Evolutionary conservation across 257 asterid species (phyloP).

Genomic region (Capsicum chinense): DNA sequence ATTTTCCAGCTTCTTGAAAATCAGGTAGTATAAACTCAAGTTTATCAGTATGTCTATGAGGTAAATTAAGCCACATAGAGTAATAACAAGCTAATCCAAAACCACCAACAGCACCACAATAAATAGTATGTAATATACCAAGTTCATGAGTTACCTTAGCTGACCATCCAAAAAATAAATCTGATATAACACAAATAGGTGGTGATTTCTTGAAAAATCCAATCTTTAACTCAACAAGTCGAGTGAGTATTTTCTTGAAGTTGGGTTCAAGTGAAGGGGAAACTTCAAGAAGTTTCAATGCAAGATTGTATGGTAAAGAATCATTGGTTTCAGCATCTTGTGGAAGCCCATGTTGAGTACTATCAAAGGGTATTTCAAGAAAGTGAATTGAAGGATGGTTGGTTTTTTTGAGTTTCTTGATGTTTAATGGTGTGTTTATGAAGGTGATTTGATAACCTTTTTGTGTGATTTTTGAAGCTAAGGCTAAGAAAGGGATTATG

Average conservation of each 20-base stretch:
- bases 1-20: constrained; percentile 61
- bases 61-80: constrained; percentile 63
- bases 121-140: constrained; percentile 55
- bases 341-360: constrained; percentile 60
- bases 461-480: constrained; percentile 28
- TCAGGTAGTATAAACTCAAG: constrained; percentile 62
- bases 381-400: constrained; percentile 44
- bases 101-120: constrained; percentile 52
- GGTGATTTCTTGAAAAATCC: constrained; percentile 45
- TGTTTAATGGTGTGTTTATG: constrained; percentile 50
- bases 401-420: constrained; percentile 46
- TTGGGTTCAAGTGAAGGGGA: constrained; percentile 42
- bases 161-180: constrained; percentile 63
- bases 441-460: constrained; percentile 34
- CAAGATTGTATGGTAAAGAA: constrained; percentile 46
- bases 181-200: constrained; percentile 56
- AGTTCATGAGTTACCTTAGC: constrained; percentile 57
- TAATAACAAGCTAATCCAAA: constrained; percentile 69
- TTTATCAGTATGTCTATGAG: constrained; percentile 43
- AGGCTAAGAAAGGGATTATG: constrained; percentile 38
- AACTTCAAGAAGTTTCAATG: constrained; percentile 47
- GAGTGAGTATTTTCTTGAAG: constrained; percentile 39
- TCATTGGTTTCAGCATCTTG: constrained; percentile 54
- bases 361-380: constrained; percentile 54
- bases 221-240: constrained; percentile 21